A percentile compares a stretch with the other conserved stretches of the same genome.
Evolutionary conservation across 208 protist species (phyloP).

Genomic region (Crithidia bombi): DNA sequence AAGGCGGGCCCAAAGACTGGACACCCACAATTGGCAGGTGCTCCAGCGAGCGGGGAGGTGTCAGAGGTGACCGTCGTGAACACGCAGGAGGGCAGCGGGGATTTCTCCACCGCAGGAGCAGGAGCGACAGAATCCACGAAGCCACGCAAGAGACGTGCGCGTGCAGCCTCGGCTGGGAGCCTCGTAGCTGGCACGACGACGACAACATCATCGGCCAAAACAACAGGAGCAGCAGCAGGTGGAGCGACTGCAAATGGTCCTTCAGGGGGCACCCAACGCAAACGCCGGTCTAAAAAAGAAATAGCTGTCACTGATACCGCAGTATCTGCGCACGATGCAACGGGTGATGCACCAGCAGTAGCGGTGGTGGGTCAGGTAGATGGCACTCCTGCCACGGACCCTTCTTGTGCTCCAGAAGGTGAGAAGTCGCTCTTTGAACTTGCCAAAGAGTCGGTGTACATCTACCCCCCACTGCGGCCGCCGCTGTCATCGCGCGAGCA

Average conservation of each 20-base stretch:
- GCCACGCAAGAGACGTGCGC: constrained; percentile 28
- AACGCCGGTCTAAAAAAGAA: too few species aligned
- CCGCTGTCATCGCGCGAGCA: constrained; percentile 52
- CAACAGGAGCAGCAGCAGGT: not conserved
- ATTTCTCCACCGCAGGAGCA: not conserved
- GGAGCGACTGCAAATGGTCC: not conserved
- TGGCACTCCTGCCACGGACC: too few species aligned
- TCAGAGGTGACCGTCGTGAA: constrained; percentile 24
- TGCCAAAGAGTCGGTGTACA: constrained; percentile 32
- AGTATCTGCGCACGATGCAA: too few species aligned
- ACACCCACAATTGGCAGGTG: not conserved
- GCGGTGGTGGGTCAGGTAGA: too few species aligned
- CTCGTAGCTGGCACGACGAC: not conserved
- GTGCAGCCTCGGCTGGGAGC: not conserved
- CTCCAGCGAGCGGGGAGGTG: constrained; percentile 7
- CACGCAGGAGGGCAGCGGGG: constrained; percentile 20
- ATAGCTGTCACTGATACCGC: too few species aligned
- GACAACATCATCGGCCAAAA: too few species aligned
- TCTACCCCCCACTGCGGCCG: constrained; percentile 64
- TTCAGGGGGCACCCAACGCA: not conserved
- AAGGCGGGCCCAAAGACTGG: not conserved
- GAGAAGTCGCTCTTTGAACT: constrained; percentile 1
- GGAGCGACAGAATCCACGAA: constrained; percentile 9
- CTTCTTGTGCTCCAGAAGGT: not conserved
- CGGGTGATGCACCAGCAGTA: too few species aligned